These are phyloP conservation scores for Kodamaea derodonti DNA, from an alignment of 1,139 yeast species.

Conservation along the genomic window DNA sequence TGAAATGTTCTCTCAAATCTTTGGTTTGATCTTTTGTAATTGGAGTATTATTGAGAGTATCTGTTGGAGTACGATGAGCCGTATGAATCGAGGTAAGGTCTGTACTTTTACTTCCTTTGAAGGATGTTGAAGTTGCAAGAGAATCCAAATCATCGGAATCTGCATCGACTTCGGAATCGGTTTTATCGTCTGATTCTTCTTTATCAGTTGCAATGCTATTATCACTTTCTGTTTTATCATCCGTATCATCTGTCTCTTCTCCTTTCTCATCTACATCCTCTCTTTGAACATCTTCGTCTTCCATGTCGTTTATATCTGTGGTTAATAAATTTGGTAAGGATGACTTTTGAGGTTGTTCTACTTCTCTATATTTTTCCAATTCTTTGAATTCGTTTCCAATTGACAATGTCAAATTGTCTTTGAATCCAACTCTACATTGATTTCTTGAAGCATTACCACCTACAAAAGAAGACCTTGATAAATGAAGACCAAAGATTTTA, in stretches of 20 bases:
- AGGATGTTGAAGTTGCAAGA: slow-evolving; percentile 13
- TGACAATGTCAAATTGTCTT: slow-evolving; percentile 51
- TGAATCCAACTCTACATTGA: slow-evolving; percentile 67
- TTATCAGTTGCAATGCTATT: slow-evolving; percentile 17
- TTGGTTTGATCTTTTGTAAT: slow-evolving; percentile 39
- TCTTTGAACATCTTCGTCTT: slow-evolving; percentile 41
- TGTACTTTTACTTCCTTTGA: slow-evolving; percentile 10
- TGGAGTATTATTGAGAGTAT: slow-evolving; percentile 36
- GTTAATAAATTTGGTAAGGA: slow-evolving; percentile 28
- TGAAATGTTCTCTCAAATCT: slow-evolving; percentile 36
- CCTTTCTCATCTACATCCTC: slow-evolving; percentile 42
- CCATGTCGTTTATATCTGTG: slow-evolving; percentile 43
- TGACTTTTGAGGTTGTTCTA: background rate
- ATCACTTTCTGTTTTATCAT: slow-evolving; percentile 17
- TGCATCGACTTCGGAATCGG: slow-evolving; percentile 21
- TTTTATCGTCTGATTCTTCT: slow-evolving; percentile 15
- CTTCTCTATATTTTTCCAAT: slow-evolving; percentile 31
- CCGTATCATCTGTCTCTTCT: slow-evolving; percentile 26
- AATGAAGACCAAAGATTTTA: slow-evolving; percentile 64
- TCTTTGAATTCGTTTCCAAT: slow-evolving; percentile 45
- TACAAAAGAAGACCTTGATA: slow-evolving; percentile 75
- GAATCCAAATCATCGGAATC: slow-evolving; percentile 16
- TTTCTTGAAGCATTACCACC: slow-evolving; percentile 74
- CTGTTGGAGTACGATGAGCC: slow-evolving; percentile 14
- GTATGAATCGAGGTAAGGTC: slow-evolving; percentile 4